A percentile compares a stretch with the other conserved stretches of the same genome.
phyloP scores from a whole-genome alignment of 768 basidiomycete genomes.

The Agaricus bisporus region DNA sequence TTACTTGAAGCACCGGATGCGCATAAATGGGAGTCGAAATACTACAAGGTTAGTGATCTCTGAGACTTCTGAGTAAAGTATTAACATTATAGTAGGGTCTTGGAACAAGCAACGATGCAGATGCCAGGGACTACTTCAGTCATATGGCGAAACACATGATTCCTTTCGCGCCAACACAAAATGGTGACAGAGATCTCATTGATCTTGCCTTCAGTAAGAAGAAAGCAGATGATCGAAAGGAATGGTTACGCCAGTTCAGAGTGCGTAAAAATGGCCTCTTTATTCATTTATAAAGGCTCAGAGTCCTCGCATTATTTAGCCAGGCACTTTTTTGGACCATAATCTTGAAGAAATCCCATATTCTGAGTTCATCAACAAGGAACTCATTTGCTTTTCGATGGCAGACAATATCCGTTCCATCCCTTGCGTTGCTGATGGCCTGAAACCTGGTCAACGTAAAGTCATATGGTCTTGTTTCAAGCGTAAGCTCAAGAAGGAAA shows the following conservation, averaged over 20 bases:
- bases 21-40: slow-evolving; percentile 87
- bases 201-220: slow-evolving; percentile 99
- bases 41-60: slow-evolving; percentile 76
- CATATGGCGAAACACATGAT: slow-evolving; percentile 94
- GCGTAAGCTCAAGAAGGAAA: slow-evolving; percentile 84
- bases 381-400: slow-evolving; percentile 98
- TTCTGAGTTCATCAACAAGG: slow-evolving; percentile 96
- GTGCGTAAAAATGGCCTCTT: slow-evolving; percentile 19
- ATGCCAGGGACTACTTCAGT: slow-evolving; percentile 90
- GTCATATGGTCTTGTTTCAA: slow-evolving; percentile 97
- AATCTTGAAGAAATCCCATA: slow-evolving; percentile 79
- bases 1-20: slow-evolving; percentile 67
- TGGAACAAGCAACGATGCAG: slow-evolving; percentile 85
- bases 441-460: slow-evolving; percentile 97
- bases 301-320: slow-evolving; percentile 35
- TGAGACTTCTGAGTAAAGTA: not conserved
- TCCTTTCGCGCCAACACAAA: slow-evolving; percentile 75
- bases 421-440: slow-evolving; percentile 86
- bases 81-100: slow-evolving; percentile 59
- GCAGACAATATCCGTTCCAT: slow-evolving; percentile 98
- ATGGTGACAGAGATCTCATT: slow-evolving; percentile 83
- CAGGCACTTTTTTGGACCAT: slow-evolving; percentile 93
- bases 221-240: slow-evolving; percentile 96
- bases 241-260: slow-evolving; percentile 93
- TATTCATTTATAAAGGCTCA: slow-evolving; percentile 6